Evolutionary conservation across 257 asterid genomes (phyloP), one percentile per base, ranked within the genome.

Genomic region (Gynochthodes officinalis): DNA sequence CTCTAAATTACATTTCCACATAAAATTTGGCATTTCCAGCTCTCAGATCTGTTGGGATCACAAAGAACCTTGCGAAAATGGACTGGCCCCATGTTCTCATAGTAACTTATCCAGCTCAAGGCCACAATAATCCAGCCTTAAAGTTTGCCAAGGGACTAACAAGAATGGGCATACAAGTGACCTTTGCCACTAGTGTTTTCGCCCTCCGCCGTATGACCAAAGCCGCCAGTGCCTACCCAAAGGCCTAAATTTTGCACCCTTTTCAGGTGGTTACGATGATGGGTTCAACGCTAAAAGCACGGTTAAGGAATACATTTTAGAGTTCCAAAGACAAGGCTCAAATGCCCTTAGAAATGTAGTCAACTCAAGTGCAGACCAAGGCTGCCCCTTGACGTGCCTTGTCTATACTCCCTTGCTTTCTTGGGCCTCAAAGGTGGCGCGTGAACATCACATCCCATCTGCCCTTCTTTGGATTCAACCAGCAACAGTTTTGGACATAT

Each of bases 41-140:
- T n/a, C n/a, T n/a, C n/a, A n/a, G n/a, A n/a, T n/a, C n/a, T n/a
- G n/a, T n/a, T n/a, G n/a, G n/a, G n/a, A n/a, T n/a, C n/a, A n/a
- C n/a, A n/a, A n/a, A n/a, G n/a, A n/a, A n/a, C n/a, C n/a, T n/a
- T n/a, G n/a, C n/a, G n/a, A n/a, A n/a, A n/a, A n/a, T n/a, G n/a
- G n/a, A n/a, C n/a, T n/a, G 21, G 6, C 21, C 35, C 25, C 83
- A 75, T 67, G 50, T 79, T 59, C 83, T 79, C 4, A 40, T 80
- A 0, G 50, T 76, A 46, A 69, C 73, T 11, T 80, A 14, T 73
- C 81, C 84, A 12, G 69, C 76, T 1, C 81, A 80, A 65, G 84
- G 84, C 37, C 81, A 80, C 60, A 63, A 76, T 7, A 80, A 77
- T 55, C 84, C 84, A 10, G 1, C 61, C 33, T 69, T 80, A 42